Base-by-base conservation (phyloP, 1,139 yeast species). In the Yamadazyma triangularis region DNA sequence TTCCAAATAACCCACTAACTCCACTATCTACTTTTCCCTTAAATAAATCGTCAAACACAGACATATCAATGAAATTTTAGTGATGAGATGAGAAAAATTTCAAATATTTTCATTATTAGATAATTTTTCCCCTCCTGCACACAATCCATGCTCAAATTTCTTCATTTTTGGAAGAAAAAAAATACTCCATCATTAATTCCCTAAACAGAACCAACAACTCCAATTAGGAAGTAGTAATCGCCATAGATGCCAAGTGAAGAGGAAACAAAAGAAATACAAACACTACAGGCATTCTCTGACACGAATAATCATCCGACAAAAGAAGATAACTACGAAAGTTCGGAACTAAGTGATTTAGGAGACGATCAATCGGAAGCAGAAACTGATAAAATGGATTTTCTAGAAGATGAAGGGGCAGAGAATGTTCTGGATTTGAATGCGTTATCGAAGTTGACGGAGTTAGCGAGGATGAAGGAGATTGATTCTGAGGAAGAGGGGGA, bases 361-460 rank as follows among this genome's bases (percentile, higher is more conserved):
- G 87, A 77, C 35, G 67, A 73, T 37, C 79, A 77, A 42, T 78
- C 87, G 5, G 91, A 83, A 50, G 89, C 87, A 4, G 93, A 83
- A 51, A 83, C 93, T 2, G 93, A 82, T 48, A 76, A 73, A 41
- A 76, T 82, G 81, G 86, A 77, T 45, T 68, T 68, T 40, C 48
- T 68, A 34, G 71, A 65, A 23, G 71, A 64, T 34, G 68, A 60
- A 25, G 51, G 48, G 34, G 38, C 51, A 14, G 34, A 41, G 19
- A 44, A 45, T 8, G 60, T 47, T 4, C 61, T 66, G 39, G 73
- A 68, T 40, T 56, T 68, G 36, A 58, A 56, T 32, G 58, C 64
- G 3, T 54, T 68, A 30, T 59, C 68, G 3, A 55, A 60, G 33
- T 52, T 67, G 35, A 66, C 73, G 4, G 64, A 62, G 32, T 43